A percentile compares a stretch with the other conserved stretches of the same genome.
Conservation (phyloP, 2,329 filamentous ascomycete species). For the Chalaropsis ovoidea region DNA sequence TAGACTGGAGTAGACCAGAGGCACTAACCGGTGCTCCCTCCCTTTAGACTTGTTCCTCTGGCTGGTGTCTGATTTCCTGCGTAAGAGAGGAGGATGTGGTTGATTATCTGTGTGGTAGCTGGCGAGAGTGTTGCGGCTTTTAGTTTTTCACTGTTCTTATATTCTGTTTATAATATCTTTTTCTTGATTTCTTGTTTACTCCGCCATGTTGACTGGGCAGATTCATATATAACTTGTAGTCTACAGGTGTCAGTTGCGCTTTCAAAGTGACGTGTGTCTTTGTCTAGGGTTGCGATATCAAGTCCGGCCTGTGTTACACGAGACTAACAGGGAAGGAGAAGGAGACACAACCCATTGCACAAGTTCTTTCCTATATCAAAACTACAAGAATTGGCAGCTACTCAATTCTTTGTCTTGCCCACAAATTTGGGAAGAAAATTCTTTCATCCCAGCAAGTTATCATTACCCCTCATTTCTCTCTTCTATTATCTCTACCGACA, state of each 20-base stretch:
- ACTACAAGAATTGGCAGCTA: neutral
- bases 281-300: neutral
- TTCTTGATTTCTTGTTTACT: neutral
- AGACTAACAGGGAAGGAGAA: slow-evolving; percentile 1
- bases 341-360: neutral
- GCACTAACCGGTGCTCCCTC: neutral
- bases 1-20: neutral
- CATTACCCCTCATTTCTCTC: neutral
- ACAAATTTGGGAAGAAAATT: neutral
- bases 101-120: neutral
- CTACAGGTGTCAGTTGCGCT: neutral
- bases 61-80: neutral
- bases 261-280: neutral
- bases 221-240: neutral
- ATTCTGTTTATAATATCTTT: neutral
- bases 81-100: neutral
- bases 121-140: neutral
- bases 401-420: neutral
- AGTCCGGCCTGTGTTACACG: neutral
- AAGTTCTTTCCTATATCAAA: neutral
- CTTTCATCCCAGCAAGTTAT: neutral
- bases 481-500: neutral
- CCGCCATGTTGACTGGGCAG: too few relatives aligned
- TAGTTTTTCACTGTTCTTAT: neutral
- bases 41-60: neutral